phyloP scores from a whole-genome alignment of 176 grass and related monocot species.

The Miscanthus lutarioriparius region DNA sequence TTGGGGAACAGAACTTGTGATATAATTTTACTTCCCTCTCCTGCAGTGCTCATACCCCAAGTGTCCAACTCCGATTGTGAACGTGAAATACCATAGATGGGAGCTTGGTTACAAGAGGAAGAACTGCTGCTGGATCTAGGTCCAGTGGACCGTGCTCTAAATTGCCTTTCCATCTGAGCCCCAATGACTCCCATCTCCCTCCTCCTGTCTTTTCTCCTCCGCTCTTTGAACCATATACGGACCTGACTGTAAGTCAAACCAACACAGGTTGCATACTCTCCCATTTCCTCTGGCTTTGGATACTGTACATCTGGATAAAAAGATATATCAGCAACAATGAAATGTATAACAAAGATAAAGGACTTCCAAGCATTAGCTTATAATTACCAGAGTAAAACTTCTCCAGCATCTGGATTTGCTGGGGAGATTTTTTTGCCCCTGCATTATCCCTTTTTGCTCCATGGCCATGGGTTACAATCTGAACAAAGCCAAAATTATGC shows the following conservation, averaged over 20 bases:
- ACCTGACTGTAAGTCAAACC: slow-evolving; percentile 82
- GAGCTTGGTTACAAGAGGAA: slow-evolving; percentile 29
- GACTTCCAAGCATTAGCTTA: neutral
- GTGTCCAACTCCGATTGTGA: slow-evolving; percentile 17
- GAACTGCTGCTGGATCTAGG: slow-evolving; percentile 40
- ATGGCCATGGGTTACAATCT: slow-evolving; percentile 30
- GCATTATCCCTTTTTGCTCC: slow-evolving; percentile 36
- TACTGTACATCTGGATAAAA: slow-evolving; percentile 67
- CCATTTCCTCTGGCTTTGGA: slow-evolving; percentile 66
- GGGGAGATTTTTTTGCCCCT: slow-evolving; percentile 66
- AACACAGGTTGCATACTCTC: slow-evolving; percentile 61
- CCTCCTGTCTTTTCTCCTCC: slow-evolving; percentile 93
- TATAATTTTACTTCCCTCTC: slow-evolving; percentile 44
- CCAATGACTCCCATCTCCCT: slow-evolving; percentile 45
- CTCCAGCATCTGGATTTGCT: slow-evolving; percentile 76
- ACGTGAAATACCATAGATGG: neutral
- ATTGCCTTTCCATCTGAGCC: slow-evolving; percentile 28
- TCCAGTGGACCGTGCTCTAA: slow-evolving; percentile 39
- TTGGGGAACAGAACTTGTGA: slow-evolving; percentile 71
- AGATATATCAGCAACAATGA: neutral
- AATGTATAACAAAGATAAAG: slow-evolving; percentile 4
- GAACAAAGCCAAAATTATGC: slow-evolving; percentile 12
- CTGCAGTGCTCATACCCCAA: slow-evolving; percentile 22
- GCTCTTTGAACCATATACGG: slow-evolving; percentile 89
- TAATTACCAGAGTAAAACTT: slow-evolving; percentile 70